Percentiles rank a stretch among this genome's conserved stretches.
phyloP scores from a whole-genome alignment of 1,284 basidiomycete species.

The Coriolopsis trogii region DNA sequence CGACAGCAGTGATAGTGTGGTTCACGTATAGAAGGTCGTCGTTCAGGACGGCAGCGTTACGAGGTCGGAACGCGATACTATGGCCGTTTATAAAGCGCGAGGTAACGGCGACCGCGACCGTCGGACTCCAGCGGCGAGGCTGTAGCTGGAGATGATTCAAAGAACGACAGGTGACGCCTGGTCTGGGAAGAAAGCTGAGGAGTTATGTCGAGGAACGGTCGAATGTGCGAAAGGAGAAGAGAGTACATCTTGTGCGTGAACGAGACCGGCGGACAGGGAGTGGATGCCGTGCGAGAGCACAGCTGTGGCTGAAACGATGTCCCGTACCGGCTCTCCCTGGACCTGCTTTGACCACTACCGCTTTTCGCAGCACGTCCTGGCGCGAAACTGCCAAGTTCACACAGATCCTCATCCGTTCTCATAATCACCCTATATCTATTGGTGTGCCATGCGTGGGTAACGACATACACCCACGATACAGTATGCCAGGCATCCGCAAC shows the following conservation, averaged over 20 bases:
- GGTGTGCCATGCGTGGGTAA: slow-evolving; percentile 10
- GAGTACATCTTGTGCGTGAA: slow-evolving; percentile 12
- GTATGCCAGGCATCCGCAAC: slow-evolving; percentile 17
- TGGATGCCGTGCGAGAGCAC: slow-evolving; percentile 14
- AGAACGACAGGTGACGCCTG: slow-evolving; percentile 5
- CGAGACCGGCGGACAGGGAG: no score
- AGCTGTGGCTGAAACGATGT: slow-evolving; percentile 16
- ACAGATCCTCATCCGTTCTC: slow-evolving; percentile 14
- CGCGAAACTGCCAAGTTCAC: slow-evolving; percentile 9
- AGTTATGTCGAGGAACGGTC: slow-evolving; percentile 5
- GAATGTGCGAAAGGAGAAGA: slow-evolving; percentile 8
- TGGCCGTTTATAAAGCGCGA: slow-evolving; percentile 6
- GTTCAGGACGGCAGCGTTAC: background rate
- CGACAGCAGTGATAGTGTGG: background rate
- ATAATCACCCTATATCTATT: slow-evolving; percentile 11
- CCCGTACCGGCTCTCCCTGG: slow-evolving; percentile 10
- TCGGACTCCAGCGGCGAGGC: background rate
- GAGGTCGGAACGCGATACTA: slow-evolving; percentile 2
- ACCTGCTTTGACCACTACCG: slow-evolving; percentile 6
- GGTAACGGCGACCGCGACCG: slow-evolving; percentile 7
- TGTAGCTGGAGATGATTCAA: background rate
- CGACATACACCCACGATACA: slow-evolving; percentile 16
- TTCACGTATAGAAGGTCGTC: background rate
- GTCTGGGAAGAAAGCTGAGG: slow-evolving; percentile 6
- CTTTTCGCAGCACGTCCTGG: slow-evolving; percentile 12